These are phyloP conservation scores for Fistulinella cinereoalba DNA, from an alignment of 1,284 basidiomycete genomes.

Conservation along the genomic window DNA sequence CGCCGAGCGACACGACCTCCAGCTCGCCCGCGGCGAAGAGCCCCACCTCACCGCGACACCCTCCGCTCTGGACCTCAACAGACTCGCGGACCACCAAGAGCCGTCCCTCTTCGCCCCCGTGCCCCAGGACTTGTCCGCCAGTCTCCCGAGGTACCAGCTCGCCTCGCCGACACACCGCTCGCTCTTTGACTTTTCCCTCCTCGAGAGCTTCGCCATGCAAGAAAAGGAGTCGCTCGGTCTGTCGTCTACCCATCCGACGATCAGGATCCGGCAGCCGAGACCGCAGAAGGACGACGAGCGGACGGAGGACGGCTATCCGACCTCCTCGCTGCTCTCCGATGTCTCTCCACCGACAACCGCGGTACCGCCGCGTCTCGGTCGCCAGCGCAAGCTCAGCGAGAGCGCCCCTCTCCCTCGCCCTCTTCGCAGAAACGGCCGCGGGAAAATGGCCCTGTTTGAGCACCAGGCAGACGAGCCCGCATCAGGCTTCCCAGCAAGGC, in stretches of 20 bases:
- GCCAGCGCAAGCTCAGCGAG: constrained; percentile 83
- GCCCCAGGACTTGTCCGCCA: too few species aligned
- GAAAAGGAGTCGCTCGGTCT: constrained; percentile 66
- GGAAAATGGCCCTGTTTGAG: constrained; percentile 93
- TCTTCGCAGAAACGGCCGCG: constrained; percentile 66
- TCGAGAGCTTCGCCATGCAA: constrained; percentile 78
- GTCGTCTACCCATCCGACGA: constrained; percentile 35
- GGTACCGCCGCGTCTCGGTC: constrained; percentile 36
- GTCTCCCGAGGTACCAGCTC: constrained; percentile 61
- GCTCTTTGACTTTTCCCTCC: constrained; percentile 72
- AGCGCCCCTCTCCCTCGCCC: constrained; percentile 64
- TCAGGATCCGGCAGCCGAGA: constrained; percentile 25
- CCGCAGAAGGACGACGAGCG: constrained; percentile 4
- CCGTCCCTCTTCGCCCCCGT: constrained; percentile 44
- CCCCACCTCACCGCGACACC: constrained; percentile 9
- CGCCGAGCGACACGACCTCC: constrained; percentile 45
- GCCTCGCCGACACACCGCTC: constrained; percentile 47
- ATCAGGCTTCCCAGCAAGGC: constrained; percentile 42
- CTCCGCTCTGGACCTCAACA: constrained; percentile 19
- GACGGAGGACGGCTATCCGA: neutral
- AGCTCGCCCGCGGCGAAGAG: constrained; percentile 41
- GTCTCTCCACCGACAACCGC: constrained; percentile 18
- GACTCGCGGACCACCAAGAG: constrained; percentile 45
- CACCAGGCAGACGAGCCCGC: constrained; percentile 50
- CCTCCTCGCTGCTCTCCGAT: constrained; percentile 8